Evolutionary conservation across 1,284 basidiomycete species (phyloP), one percentile per base, ranked within the genome.

Genomic region (Ganoderma resinaceum): DNA sequence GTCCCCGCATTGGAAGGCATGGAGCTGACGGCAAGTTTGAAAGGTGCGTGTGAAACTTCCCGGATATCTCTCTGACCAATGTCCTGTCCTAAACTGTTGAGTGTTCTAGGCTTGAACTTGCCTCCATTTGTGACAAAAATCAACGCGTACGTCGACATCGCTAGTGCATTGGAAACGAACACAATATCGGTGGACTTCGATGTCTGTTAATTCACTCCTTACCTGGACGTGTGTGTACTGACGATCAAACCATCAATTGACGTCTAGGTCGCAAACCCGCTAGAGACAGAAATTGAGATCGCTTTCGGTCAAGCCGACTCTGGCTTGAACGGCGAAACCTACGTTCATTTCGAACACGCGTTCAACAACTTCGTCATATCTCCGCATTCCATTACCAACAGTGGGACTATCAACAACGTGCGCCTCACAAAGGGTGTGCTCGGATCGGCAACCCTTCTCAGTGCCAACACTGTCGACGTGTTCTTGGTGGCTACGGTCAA

Each of bases 281-380:
- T 91, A 9, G 86, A 84, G 67, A 80, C 87, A 2, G 84, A 87
- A 33, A 80, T 92, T n/a, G 78, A 84, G 33, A 81, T 92, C 69
- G 80, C 83, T 55, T 87, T 85, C 68, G 82, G 88, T 0, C 90
- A 91, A 74, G 81, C 84, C 8, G 88, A 91, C 72, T 80, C 83
- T 0, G 81, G 85, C 1, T 78, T 90, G 2, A 77, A 86, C 49
- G 88, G 87, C 6, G 75, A 80, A 52, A 84, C 81, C 1, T 92
- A 84, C 71, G 89, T 90, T 1, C 84, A 84, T 69, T 91, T 92
- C 75, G 81, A 82, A 29, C 84, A 87, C 67, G 58, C 80, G 1
- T 91, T 91, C 77, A 78, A 80, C 38, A 81, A 76, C 70, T 90
- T 90, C 68, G 80, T 87, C 49, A 79, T 92, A 26, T 88, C 89